These are phyloP conservation scores for Plasmodium vivax DNA, from an alignment of 169 alveolate genomes.

Conservation along the genomic window DNA sequence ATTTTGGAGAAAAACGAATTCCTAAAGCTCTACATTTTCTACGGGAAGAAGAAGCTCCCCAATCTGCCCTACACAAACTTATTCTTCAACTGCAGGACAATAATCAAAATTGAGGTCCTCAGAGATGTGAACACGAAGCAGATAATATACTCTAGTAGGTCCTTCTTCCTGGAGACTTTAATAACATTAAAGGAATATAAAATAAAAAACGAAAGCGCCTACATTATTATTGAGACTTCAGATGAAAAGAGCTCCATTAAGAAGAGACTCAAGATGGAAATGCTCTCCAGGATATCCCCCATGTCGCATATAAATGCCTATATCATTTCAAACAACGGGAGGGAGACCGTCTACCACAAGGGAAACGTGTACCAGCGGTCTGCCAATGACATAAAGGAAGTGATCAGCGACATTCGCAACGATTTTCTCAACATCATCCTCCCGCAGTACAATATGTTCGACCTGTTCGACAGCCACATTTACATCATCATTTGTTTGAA, in stretches of 20 bases:
- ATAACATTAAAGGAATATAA: conserved; percentile 62
- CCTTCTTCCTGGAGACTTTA: conserved; percentile 64
- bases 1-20: conserved; percentile 36
- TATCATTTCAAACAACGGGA: conserved; percentile 35
- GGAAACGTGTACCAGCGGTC: conserved; percentile 66
- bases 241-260: conserved; percentile 57
- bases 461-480: conserved; percentile 38
- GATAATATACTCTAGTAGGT: conserved; percentile 60
- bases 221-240: conserved; percentile 34
- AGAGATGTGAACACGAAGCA: conserved; percentile 58
- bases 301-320: conserved; percentile 69
- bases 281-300: conserved; percentile 49
- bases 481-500: conserved; percentile 56
- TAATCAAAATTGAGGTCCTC: conserved; percentile 61
- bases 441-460: conserved; percentile 62
- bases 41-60: conserved; percentile 49
- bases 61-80: conserved; percentile 25
- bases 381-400: conserved; percentile 55
- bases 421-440: conserved; percentile 47
- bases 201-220: conserved; percentile 59
- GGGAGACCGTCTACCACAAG: conserved; percentile 67
- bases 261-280: conserved; percentile 68
- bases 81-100: conserved; percentile 57
- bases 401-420: conserved; percentile 56
- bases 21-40: conserved; percentile 49